phyloP scores from a whole-genome alignment of 2,329 filamentous ascomycete species.

The Albophoma yamanashiensis region DNA sequence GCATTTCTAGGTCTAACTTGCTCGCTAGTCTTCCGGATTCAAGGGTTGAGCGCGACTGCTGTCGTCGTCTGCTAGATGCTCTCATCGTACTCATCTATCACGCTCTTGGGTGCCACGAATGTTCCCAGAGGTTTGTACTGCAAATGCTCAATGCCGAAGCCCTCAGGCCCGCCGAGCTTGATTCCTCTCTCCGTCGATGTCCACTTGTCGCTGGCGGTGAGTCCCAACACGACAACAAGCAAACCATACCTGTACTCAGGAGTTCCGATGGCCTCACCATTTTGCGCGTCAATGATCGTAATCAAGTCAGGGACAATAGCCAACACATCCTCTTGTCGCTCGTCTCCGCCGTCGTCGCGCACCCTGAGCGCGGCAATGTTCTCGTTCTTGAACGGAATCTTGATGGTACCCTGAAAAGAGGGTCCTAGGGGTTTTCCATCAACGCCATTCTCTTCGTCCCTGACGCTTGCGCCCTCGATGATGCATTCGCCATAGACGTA shows the following conservation, averaged over 20 bases:
- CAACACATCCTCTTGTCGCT: slow-evolving; percentile 31
- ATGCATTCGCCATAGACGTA: slow-evolving; percentile 50
- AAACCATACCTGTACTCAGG: slow-evolving; percentile 46
- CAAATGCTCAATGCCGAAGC: slow-evolving; percentile 36
- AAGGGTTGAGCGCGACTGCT: not conserved
- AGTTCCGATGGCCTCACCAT: slow-evolving; percentile 44
- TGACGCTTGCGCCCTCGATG: slow-evolving; percentile 36
- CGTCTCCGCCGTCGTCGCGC: slow-evolving; percentile 18
- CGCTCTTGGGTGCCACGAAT: slow-evolving; percentile 37
- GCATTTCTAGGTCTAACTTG: too few relatives aligned
- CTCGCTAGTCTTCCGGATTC: not conserved
- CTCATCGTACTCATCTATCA: slow-evolving; percentile 38
- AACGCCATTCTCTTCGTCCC: slow-evolving; percentile 14
- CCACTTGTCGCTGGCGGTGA: slow-evolving; percentile 33
- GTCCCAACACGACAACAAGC: slow-evolving; percentile 36
- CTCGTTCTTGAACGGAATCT: slow-evolving; percentile 65
- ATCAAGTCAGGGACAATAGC: slow-evolving; percentile 48
- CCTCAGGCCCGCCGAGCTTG: slow-evolving; percentile 36
- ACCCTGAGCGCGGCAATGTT: slow-evolving; percentile 50
- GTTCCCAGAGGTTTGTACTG: slow-evolving; percentile 35
- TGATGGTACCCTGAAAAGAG: slow-evolving; percentile 35
- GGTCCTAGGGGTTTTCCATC: not conserved
- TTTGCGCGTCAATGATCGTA: slow-evolving; percentile 42
- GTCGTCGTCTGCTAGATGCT: not conserved
- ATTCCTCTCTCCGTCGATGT: slow-evolving; percentile 33